A percentile compares a stretch with the other conserved stretches of the same genome.
These are phyloP conservation scores for Diphasiastrum complanatum DNA, from an alignment of 83 land plant genomes.

Conservation along the genomic window DNA sequence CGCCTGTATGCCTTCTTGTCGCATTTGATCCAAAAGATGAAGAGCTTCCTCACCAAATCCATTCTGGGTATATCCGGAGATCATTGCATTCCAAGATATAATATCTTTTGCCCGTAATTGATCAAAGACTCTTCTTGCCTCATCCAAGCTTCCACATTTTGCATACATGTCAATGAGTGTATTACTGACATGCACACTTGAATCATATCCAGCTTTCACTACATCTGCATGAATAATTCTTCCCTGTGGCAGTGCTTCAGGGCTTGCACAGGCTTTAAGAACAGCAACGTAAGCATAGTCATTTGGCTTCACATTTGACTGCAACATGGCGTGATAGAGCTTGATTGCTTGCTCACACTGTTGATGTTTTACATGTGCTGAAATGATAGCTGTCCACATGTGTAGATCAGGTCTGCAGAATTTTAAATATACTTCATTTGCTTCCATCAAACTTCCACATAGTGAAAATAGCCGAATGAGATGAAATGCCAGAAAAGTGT, in stretches of 20 bases:
- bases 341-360: too few relatives aligned
- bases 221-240: background rate
- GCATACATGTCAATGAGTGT: constrained; percentile 1
- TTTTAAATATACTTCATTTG: too few relatives aligned
- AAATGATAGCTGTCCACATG: too few relatives aligned
- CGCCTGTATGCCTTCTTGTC: background rate
- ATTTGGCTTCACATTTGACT: background rate
- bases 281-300: background rate
- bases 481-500: too few relatives aligned
- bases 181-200: background rate
- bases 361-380: too few relatives aligned
- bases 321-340: too few relatives aligned
- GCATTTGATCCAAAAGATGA: background rate
- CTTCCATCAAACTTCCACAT: too few relatives aligned
- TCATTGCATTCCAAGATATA: background rate
- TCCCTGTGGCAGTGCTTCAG: background rate
- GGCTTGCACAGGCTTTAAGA: background rate
- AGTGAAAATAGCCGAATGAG: too few relatives aligned
- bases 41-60: background rate
- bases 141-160: background rate
- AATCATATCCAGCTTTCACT: background rate
- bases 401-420: too few relatives aligned
- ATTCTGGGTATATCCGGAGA: background rate
- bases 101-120: background rate
- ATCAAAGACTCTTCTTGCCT: background rate